phyloP scores from a whole-genome alignment of 2,329 filamentous ascomycete species.

The Pseudogymnoascus sp. region DNA sequence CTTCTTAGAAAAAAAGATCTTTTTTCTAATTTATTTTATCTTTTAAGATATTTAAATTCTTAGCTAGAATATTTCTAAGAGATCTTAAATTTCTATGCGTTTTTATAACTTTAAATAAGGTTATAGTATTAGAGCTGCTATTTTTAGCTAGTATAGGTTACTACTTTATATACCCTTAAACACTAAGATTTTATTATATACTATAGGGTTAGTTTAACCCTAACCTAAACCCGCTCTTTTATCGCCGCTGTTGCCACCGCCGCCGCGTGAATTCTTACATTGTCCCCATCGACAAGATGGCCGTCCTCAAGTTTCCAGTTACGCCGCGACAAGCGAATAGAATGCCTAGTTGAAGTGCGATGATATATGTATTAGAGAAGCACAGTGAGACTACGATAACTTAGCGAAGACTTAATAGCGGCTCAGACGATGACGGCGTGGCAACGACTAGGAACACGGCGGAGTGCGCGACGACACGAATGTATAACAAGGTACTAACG shows the following conservation, averaged over 20 bases:
- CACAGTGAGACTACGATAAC: background rate
- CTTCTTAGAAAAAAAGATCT: too few species aligned
- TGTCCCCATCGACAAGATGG: background rate
- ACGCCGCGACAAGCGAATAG: background rate
- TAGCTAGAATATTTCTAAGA: too few species aligned
- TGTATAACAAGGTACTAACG: constrained; percentile 17
- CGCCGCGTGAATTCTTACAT: background rate
- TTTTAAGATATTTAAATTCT: too few species aligned
- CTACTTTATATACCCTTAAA: too few species aligned
- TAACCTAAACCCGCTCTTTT: background rate
- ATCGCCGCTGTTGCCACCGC: background rate
- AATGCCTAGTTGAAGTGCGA: background rate
- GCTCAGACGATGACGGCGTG: background rate
- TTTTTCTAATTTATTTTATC: too few species aligned
- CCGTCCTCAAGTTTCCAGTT: background rate
- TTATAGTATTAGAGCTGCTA: too few species aligned
- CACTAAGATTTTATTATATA: too few species aligned
- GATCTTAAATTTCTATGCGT: too few species aligned
- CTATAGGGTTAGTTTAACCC: too few species aligned
- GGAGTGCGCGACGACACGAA: constrained; percentile 16
- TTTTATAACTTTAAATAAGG: too few species aligned
- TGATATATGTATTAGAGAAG: background rate
- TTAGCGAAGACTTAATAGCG: background rate
- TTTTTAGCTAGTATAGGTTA: too few species aligned
- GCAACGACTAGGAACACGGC: constrained; percentile 10